Evolutionary conservation across 371 early-diverging fungal species (phyloP), one percentile per base, ranked within the genome.

Genomic region (Mucor ambiguus): DNA sequence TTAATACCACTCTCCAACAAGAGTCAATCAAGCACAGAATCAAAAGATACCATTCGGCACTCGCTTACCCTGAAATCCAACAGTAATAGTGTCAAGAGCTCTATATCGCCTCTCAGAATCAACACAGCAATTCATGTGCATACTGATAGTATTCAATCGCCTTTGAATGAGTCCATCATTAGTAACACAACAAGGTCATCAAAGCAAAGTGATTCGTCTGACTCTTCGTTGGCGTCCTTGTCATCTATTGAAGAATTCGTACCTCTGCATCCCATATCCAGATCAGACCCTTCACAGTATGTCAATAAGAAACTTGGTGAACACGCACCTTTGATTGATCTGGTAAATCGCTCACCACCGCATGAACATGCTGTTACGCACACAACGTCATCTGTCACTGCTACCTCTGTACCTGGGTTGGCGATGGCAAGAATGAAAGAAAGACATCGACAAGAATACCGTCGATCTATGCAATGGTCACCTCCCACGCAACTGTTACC

Each of bases 401-500:
- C 41, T 28, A 46, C 32, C 2, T 46, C 32, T 30, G 18, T 46
- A 8, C 46, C 46, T 29, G 60, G 48, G 11, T 60, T 60, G n/a
- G 48, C 46, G 4, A 66, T 74, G 65, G 63, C 56, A 48, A 56
- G 74, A 56, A 70, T 74, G 74, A 74, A 70, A 38, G 74, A 74
- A 59, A 67, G 74, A n/a, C 74, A 74, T 65, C 67, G 74, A 18
- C 60, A 61, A 35, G 74, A 74, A 55, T 24, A 16, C 32, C 26
- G 37, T 30, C 3, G 56, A 44, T 22, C 14, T 55, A 12, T 63
- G 61, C 18, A 7, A 60, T 46, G 37, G 37, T 12, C 37, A 2
- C 37, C 12, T 35, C 37, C 37, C 37, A 12, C 37, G 12, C 37
- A 35, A 10, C 12, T 12, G 37, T 3, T 35, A 12, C 37, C 10